Evolutionary conservation across 1,284 basidiomycete species (phyloP), one percentile per base, ranked within the genome.

Genomic region (Cystobasidiaceae sp.): DNA sequence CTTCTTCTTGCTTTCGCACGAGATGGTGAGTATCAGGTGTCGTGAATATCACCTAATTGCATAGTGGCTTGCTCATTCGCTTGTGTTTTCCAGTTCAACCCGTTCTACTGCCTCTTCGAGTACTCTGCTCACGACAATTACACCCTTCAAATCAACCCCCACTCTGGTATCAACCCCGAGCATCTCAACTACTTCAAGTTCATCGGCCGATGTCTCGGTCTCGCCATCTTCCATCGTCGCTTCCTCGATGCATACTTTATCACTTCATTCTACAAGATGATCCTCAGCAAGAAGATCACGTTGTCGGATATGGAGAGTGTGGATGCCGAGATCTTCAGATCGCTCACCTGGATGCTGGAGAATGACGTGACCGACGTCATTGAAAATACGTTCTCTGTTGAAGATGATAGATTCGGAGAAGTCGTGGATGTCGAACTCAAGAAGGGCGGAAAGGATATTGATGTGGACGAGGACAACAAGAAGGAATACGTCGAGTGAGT

Each of bases 141-240:
- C 80, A 99, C 96, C 4, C 85, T 97, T 11, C 73, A 74, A 57
- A 72, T 74, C 68, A 73, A 73, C 65, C 64, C 63, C 27, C 93
- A 93, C 71, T 96, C 92, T 15, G 91, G 89, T 64, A 91, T 98
- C 76, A 98, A 98, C 78, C 96, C 94, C 0, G 96, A 99, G 77
- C 96, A 99, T 78, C 79, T 99, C 72, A 97, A 93, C 80, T 99
- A 98, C 81, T 98, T 98, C 86, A 97, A 96, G 81, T 98, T 98
- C 77, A 97, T 97, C 70, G 94, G 96, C 19, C 86, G 96, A 59
- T 87, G 88, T 68, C 82, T 97, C 71, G 94, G 93, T 67, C 83
- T 97, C 21, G 93, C 91, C 62, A 96, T 98, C 77, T 99, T 97
- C 86, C 96, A 99, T 78, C 85, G 93, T 71, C 87, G 94, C 9